These are phyloP conservation scores for Penicillium sp. DNA, from an alignment of 2,329 filamentous ascomycete genomes.

Conservation along the genomic window DNA sequence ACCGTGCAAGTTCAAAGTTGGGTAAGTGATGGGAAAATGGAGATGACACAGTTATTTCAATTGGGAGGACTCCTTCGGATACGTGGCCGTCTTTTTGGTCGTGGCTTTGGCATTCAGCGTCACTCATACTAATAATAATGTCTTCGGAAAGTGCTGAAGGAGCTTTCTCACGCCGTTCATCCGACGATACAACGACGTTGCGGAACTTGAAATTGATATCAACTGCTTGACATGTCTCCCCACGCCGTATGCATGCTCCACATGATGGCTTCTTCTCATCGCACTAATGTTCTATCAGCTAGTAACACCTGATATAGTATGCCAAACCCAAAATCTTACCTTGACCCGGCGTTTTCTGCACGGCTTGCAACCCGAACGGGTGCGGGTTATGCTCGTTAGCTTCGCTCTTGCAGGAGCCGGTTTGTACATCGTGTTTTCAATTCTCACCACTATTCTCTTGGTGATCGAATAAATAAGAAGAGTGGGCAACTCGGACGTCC, in stretches of 20 bases:
- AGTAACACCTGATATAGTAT: background rate
- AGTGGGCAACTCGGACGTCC: no score
- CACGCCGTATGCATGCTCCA: background rate
- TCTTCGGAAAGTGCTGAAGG: background rate
- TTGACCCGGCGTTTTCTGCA: background rate
- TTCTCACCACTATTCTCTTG: background rate
- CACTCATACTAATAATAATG: background rate
- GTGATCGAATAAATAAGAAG: background rate
- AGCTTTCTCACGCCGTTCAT: background rate
- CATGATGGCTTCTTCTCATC: background rate
- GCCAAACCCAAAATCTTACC: no score
- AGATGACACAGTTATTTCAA: background rate
- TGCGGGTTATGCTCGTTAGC: constrained; percentile 2
- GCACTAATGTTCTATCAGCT: background rate
- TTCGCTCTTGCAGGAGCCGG: background rate
- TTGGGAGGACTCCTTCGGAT: background rate
- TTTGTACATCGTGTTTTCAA: background rate
- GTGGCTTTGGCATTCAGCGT: background rate
- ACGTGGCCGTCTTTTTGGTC: background rate
- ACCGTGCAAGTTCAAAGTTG: background rate
- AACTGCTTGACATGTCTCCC: constrained; percentile 1
- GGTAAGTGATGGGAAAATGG: background rate
- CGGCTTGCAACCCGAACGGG: constrained; percentile 2
- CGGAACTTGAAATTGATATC: constrained; percentile 2
- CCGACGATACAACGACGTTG: background rate